Base-by-base conservation (phyloP, 1,139 yeast genomes). In the Candida sojae region DNA sequence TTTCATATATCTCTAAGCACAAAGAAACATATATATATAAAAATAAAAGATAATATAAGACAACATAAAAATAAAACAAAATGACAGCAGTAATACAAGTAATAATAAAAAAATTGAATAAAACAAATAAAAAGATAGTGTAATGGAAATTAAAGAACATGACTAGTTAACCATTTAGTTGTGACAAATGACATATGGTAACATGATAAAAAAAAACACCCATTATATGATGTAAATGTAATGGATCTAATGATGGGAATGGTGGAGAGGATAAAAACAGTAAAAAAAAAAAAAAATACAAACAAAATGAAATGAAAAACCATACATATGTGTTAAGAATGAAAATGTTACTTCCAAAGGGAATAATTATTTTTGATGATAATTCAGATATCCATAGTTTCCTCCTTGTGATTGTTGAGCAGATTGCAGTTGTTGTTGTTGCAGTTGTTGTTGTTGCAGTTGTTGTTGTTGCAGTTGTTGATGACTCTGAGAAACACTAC, bases 331-430 rank as follows among this genome's bases (percentile, higher is more conserved):
- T 6, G 2, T 28, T 21, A 17, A 26, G 10, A 5, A 21, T 7
- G 9, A 17, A 23, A 21, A 12, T 33, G 36, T 5, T 17, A 17
- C 21, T 12, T 33, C 17, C 8, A 8, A 23, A 26, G 23, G 17
- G 25, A 34, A 21, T 21, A 34, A 21, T 47, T 52, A 61, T 41
- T 62, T 59, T 43, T 60, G 59, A 48, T 67, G 71, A 52, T 63
- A 69, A 51, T 59, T 67, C 66, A 65, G 69, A 56, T 68, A 70
- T 12, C 75, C 75, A 53, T 70, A 70, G 53, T 68, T 68, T 12
- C 67, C 66, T 39, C 38, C 21, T 21, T 26, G 21, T 39, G 17
- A 11, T 30, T 30, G 35, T 31, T 39, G 37, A 17, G 21, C 37
- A 34, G 37, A 11, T 34, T 34, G 36, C 23, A n/a, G n/a, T n/a